Conservation (phyloP, 192 early-diverging fungal genomes). For the Dissophora globulifera region DNA sequence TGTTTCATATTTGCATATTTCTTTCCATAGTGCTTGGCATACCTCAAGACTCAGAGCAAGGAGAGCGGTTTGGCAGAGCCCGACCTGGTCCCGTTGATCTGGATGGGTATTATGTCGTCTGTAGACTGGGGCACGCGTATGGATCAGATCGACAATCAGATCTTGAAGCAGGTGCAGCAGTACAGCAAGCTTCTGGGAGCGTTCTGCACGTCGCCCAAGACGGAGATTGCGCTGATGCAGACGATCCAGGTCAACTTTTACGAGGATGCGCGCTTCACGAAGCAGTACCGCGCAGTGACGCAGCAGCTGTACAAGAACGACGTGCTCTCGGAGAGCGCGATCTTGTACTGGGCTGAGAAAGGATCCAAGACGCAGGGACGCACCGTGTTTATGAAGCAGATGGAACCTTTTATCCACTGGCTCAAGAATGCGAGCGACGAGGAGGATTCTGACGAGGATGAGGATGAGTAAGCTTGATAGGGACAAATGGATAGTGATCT, state of each 20-base stretch:
- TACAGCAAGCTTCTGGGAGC: conserved; percentile 79
- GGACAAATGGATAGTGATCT: no score
- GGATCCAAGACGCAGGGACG: conserved; percentile 90
- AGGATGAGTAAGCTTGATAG: conserved; percentile 1
- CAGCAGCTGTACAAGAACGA: conserved; percentile 89
- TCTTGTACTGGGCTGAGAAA: conserved; percentile 95
- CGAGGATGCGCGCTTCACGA: conserved; percentile 89
- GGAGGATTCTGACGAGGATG: conserved; percentile 74
- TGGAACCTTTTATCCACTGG: conserved; percentile 89
- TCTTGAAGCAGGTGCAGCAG: conserved; percentile 70
- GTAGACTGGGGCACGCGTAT: conserved; percentile 82
- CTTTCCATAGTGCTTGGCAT: conserved; percentile 66
- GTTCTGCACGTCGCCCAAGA: conserved; percentile 83
- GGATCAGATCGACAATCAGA: conserved; percentile 87
- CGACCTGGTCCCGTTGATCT: conserved; percentile 79
- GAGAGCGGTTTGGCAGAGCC: conserved; percentile 80
- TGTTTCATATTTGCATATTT: background rate
- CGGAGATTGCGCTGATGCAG: conserved; percentile 87
- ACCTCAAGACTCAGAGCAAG: conserved; percentile 71
- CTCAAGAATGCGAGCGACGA: conserved; percentile 79
- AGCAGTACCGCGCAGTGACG: conserved; percentile 86
- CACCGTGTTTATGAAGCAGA: conserved; percentile 92
- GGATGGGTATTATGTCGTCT: conserved; percentile 84
- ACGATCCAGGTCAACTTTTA: conserved; percentile 89
- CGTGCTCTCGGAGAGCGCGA: conserved; percentile 89